Evolutionary conservation across 2,329 filamentous ascomycete genomes (phyloP).

Genomic region (Alternaria solani): DNA sequence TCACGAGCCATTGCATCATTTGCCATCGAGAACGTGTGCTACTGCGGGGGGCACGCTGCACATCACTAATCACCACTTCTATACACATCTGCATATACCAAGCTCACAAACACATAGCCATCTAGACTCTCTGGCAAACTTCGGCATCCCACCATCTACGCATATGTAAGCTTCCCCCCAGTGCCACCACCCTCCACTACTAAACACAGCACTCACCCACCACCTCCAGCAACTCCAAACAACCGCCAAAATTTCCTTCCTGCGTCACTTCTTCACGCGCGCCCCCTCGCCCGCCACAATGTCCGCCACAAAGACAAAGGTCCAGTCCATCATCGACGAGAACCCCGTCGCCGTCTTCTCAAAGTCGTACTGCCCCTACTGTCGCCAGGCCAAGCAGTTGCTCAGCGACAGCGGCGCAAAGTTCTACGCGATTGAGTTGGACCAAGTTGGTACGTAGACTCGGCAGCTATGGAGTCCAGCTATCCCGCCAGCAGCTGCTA

Average conservation of each 20-base stretch:
- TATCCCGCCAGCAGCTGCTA: neutral
- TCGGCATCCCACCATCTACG: neutral
- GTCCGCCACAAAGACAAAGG: conserved; percentile 84
- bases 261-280: conserved; percentile 75
- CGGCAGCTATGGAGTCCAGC: neutral
- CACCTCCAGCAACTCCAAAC: conserved; percentile 3
- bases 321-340: conserved; percentile 85
- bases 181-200: neutral
- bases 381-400: conserved; percentile 77
- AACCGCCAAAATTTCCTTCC: conserved; percentile 67
- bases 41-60: conserved; percentile 41
- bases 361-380: conserved; percentile 97
- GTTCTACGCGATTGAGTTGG: conserved; percentile 80
- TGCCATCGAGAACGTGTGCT: conserved; percentile 17
- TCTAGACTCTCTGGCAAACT: neutral
- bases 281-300: conserved; percentile 70
- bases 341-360: conserved; percentile 94
- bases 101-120: neutral
- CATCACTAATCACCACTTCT: conserved; percentile 31
- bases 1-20: conserved; percentile 45
- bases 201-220: neutral
- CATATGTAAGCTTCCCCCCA: neutral
- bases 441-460: conserved; percentile 74
- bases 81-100: conserved; percentile 15
- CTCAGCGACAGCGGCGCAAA: conserved; percentile 75